Evolutionary conservation across 805 yeast species (phyloP).

Genomic region (Debaryomyces hansenii): DNA sequence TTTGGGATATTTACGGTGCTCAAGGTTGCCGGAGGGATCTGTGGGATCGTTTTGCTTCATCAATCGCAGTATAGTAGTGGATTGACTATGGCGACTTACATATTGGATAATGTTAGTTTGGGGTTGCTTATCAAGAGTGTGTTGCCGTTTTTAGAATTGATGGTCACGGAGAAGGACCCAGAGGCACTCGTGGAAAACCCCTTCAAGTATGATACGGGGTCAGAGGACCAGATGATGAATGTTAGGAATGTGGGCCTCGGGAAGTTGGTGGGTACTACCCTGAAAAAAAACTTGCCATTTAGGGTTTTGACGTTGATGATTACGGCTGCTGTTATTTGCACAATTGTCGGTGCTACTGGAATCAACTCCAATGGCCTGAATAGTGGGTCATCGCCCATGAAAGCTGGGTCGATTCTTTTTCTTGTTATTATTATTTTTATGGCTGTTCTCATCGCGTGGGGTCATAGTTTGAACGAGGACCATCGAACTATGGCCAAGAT

Average conservation of each 20-base stretch:
- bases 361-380: conserved; percentile 2
- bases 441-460: conserved; percentile 2
- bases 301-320: conserved; percentile 8
- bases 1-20: conserved; percentile 6
- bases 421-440: conserved; percentile 8
- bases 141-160: conserved; percentile 6
- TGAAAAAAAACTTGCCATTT: conserved; percentile 7
- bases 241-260: neutral
- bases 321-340: conserved; percentile 9
- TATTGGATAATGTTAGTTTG: conserved; percentile 14
- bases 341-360: conserved; percentile 10
- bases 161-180: neutral
- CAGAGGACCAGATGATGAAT: neutral
- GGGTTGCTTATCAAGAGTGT: conserved; percentile 12
- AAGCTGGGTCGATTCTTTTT: conserved; percentile 12
- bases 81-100: conserved; percentile 12
- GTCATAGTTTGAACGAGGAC: neutral
- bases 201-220: neutral
- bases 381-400: conserved; percentile 1
- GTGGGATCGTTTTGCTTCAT: conserved; percentile 9
- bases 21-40: conserved; percentile 14
- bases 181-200: neutral
- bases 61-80: conserved; percentile 3
- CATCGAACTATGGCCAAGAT: neutral
- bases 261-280: neutral